Base-by-base conservation (phyloP, 345 rosid species). In the Isatis tinctoria region DNA sequence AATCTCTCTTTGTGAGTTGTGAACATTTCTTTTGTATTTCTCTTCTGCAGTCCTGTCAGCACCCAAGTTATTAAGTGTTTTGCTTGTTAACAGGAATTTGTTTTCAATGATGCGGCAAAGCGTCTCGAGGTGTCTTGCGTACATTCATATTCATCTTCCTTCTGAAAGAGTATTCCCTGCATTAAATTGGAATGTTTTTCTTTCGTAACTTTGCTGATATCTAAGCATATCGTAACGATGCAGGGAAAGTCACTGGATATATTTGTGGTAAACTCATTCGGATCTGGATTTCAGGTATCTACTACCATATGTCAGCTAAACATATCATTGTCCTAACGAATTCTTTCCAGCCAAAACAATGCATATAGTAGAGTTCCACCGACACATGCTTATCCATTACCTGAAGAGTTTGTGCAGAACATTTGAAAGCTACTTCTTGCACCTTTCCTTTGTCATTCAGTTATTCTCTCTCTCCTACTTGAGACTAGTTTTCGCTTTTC, bases 211-310 rank as follows among this genome's bases (percentile, higher is more conserved):
- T 74, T 68, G 4, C 58, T 75, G 39, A 76, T 45, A 14, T 45
- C 60, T 67, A 26, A 60, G 68, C 52, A 11, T 16, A 61, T 32
- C 51, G 56, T 51, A 58, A 56, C 60, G 63, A 44, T 41, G 22
- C 87, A 78, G 98, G 95, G 91, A 41, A 90, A 87, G 76, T 90
- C 98, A 24, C 85, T 93, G 72, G 98, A 93, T 85, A 82, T 93
- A 78, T 90, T 93, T 79, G 98, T 89, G 39, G 97, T 93, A 68
- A 90, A 93, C 75, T 90, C 97, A 58, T 89, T 88, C 70, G 97
- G 98, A 77, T 93, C 98, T 72, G 98, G 96, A 63, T 93, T 88
- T 86, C 96, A 93, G 92, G 97, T 89, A 83, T 66, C 49, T 71
- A 52, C 65, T 40, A 44, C 60, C 57, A 47, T 22, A 32, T 76